Percentiles rank a stretch among this genome's conserved stretches.
phyloP scores from a whole-genome alignment of 805 yeast species.

The Ascoidea rubescens region DNA sequence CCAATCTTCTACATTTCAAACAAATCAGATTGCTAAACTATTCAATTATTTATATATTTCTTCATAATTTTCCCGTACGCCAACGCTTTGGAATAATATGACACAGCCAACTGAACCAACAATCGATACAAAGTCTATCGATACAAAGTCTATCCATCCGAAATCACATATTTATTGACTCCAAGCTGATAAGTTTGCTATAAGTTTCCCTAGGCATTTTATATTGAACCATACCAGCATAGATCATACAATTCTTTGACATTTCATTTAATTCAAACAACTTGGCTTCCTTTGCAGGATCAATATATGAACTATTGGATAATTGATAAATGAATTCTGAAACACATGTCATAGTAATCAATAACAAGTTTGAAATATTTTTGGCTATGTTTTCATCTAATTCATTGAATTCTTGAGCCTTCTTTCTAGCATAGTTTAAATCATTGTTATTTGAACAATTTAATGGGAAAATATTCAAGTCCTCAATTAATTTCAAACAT shows the following conservation, averaged over 20 bases:
- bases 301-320: conserved; percentile 23
- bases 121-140: too few relatives aligned
- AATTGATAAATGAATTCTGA: conserved; percentile 37
- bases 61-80: too few relatives aligned
- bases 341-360: conserved; percentile 71
- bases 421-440: conserved; percentile 43
- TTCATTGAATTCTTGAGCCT: conserved; percentile 53
- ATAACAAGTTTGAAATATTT: conserved; percentile 66
- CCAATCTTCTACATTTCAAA: too few relatives aligned
- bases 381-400: conserved; percentile 61
- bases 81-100: too few relatives aligned
- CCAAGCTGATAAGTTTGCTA: conserved; percentile 53
- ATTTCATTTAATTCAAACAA: conserved; percentile 39
- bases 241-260: conserved; percentile 83
- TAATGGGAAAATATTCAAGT: conserved; percentile 56
- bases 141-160: too few relatives aligned
- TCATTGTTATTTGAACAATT: conserved; percentile 27
- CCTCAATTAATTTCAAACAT: conserved; percentile 40
- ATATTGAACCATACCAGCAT: conserved; percentile 89
- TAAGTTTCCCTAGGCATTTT: conserved; percentile 81
- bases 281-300: conserved; percentile 37
- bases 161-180: conserved; percentile 13
- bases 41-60: too few relatives aligned
- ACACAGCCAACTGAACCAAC: too few relatives aligned
- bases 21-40: too few relatives aligned